phyloP scores from a whole-genome alignment of 192 early-diverging fungal species.

The Entomortierella beljakovae region DNA sequence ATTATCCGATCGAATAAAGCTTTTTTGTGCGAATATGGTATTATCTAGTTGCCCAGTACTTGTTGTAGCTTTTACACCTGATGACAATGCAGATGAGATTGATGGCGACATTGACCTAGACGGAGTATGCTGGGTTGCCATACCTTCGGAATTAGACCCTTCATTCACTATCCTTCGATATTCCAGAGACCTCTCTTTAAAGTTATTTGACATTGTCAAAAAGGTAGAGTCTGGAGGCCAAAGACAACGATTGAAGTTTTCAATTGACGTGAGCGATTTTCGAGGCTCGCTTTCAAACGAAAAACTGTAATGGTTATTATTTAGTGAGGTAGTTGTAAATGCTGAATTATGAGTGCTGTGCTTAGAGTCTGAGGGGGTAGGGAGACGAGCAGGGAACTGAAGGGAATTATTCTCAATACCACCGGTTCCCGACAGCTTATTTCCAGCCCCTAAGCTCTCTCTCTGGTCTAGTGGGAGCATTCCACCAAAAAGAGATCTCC shows the following conservation, averaged over 20 bases:
- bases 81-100: no score
- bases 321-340: background rate
- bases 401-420: background rate
- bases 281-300: background rate
- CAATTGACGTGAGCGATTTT: conserved; percentile 38
- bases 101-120: background rate
- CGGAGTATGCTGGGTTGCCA: background rate
- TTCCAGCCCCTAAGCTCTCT: background rate
- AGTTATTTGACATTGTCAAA: conserved; percentile 30
- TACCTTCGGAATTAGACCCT: background rate
- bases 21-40: conserved; percentile 4
- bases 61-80: no score
- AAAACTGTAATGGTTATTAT: background rate
- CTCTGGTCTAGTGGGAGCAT: background rate
- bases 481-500: background rate
- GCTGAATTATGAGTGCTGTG: background rate
- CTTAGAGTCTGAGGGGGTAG: background rate
- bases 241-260: conserved; percentile 36
- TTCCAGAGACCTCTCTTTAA: conserved; percentile 9
- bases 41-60: background rate
- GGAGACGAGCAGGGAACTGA: background rate
- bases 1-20: conserved; percentile 8
- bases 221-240: conserved; percentile 47
- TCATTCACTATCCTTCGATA: conserved; percentile 1
- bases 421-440: background rate